Evolutionary conservation across 345 rosid species (phyloP).

Genomic region (Brassica juncea): DNA sequence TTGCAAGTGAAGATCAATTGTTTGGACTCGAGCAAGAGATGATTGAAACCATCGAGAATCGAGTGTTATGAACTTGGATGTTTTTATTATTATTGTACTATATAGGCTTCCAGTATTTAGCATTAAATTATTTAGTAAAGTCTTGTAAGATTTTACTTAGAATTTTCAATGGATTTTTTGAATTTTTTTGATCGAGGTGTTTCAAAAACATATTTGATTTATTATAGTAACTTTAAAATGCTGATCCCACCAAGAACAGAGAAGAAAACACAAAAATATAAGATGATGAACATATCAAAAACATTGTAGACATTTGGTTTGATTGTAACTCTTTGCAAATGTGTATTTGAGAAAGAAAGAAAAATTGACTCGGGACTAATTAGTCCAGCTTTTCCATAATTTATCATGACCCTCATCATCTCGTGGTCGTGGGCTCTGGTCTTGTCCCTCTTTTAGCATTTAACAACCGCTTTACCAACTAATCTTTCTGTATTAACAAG

Average conservation of each 20-base stretch:
- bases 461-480: slow-evolving; percentile 32
- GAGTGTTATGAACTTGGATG: too few relatives aligned
- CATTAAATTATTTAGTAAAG: not conserved
- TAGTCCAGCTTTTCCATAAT: not conserved
- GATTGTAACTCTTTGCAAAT: not conserved
- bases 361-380: not conserved
- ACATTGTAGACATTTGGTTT: too few relatives aligned
- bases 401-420: not conserved
- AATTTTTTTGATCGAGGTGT: not conserved
- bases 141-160: not conserved
- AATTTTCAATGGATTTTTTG: not conserved
- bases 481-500: slow-evolving; percentile 13
- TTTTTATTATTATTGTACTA: not conserved
- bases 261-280: not conserved
- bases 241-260: not conserved
- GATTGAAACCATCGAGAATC: too few relatives aligned
- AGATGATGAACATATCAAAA: too few relatives aligned
- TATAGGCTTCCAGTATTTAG: not conserved
- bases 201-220: not conserved
- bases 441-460: slow-evolving; percentile 23
- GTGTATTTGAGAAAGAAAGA: not conserved
- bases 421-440: slow-evolving; percentile 21
- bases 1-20: too few relatives aligned
- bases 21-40: too few relatives aligned
- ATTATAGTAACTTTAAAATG: not conserved